Base-by-base conservation (phyloP, 495 filamentous ascomycete genomes). In the Trichocladium uniseriatum region DNA sequence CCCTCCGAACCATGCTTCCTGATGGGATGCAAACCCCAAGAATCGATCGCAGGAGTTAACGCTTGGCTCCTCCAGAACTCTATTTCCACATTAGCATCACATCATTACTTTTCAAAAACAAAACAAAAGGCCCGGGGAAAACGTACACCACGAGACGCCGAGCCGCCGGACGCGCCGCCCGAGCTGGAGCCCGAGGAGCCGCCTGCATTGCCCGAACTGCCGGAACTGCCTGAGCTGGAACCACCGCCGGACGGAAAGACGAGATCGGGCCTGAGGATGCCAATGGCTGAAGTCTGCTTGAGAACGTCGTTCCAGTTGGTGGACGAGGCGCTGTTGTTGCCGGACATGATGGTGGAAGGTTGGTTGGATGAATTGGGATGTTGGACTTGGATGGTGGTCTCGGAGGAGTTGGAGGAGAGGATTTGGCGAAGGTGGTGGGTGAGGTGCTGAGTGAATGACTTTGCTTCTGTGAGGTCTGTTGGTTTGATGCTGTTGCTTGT, bases 231-330 rank as follows among this genome's bases (percentile, higher is more conserved):
- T 1, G 52, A 40, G 35, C 32, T 42, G 27, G 45, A 45, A n/a
- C 51, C 35, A n/a, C 43, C 43, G 18, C 50, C 43, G 18, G 39
- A 45, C 0, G 40, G 27, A 15, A 38, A 37, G n/a, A n/a, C n/a
- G 28, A 54, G 45, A 22, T 54, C 52, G n/a, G 52, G 45, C 41
- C 45, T 54, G 35, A 54, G 24, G 36, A 54, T 54, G 36, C 52
- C 15, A 9, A 54, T 34, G 8, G 52, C 52, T 4, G 52, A 54
- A 6, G 45, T 41, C 35, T 49, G 52, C 36, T 54, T 54, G 32
- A 54, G 52, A 7, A 54, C 8, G 18, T 54, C 52, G n/a, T 54
- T 34, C 52, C 52, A 54, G 45, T 54, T 39, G 24, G 40, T 32
- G 34, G 43, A 45, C 9, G 18, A 14, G 27, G 27, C 38, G 5